phyloP scores from a whole-genome alignment of 257 asterid species.

The Sherardia arvensis region DNA sequence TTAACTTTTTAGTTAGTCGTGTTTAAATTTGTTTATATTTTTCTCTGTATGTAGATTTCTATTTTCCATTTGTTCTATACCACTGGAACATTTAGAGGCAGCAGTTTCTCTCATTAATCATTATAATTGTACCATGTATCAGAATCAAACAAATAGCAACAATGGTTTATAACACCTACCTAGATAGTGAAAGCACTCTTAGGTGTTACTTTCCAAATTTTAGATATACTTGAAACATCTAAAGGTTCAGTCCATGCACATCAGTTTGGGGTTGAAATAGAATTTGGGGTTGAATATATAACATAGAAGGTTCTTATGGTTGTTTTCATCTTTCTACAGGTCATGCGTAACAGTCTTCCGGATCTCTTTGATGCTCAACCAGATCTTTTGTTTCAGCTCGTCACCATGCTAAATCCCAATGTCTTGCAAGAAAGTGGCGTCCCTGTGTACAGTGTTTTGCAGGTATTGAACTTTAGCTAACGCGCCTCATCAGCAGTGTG shows the following conservation, averaged over 20 bases:
- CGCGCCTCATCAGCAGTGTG: not conserved
- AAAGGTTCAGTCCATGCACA: not conserved
- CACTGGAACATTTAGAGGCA: no score
- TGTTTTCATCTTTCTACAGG: constrained; percentile 34
- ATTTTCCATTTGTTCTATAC: no score
- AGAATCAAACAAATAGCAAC: no score
- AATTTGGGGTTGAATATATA: no score
- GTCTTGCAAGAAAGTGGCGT: constrained; percentile 83
- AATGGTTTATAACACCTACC: no score
- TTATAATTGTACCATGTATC: no score
- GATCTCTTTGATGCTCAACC: constrained; percentile 97
- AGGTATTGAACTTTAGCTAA: constrained; percentile 30
- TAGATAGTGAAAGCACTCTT: no score
- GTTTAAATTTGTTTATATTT: not conserved
- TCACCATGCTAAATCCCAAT: constrained; percentile 88
- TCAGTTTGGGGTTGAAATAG: no score
- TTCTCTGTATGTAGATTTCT: not conserved
- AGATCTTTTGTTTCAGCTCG: constrained; percentile 87
- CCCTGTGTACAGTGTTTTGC: constrained; percentile 86
- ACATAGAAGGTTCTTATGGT: not conserved
- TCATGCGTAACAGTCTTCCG: constrained; percentile 80
- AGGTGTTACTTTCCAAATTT: no score
- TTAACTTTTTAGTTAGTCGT: no score
- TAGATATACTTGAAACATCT: not conserved
- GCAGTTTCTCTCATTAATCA: no score